A percentile compares a stretch with the other conserved stretches of the same genome.
These are phyloP conservation scores for Teratosphaeria zuluensis DNA, from an alignment of 2,329 filamentous ascomycete genomes.

Conservation along the genomic window DNA sequence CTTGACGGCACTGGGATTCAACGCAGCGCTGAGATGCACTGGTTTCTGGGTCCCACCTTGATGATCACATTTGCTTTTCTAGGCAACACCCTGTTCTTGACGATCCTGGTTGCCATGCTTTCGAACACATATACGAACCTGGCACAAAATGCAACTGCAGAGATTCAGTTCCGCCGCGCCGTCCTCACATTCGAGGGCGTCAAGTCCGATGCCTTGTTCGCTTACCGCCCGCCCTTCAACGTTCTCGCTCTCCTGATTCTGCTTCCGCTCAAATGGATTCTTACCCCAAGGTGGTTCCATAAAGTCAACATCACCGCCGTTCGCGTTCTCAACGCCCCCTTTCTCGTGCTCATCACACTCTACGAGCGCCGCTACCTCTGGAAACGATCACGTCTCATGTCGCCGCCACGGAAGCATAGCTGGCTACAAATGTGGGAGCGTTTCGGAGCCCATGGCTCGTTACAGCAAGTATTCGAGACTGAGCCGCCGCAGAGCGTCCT, in stretches of 20 bases:
- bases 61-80: slow-evolving; percentile 81
- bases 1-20: slow-evolving; percentile 58
- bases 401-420: slow-evolving; percentile 30
- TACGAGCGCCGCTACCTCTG: slow-evolving; percentile 63
- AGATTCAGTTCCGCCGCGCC: slow-evolving; percentile 72
- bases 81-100: slow-evolving; percentile 81
- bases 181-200: slow-evolving; percentile 79
- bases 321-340: slow-evolving; percentile 62
- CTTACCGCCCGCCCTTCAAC: slow-evolving; percentile 76
- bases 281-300: slow-evolving; percentile 78
- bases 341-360: slow-evolving; percentile 60
- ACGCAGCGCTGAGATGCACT: slow-evolving; percentile 60
- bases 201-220: slow-evolving; percentile 74
- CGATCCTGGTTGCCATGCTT: slow-evolving; percentile 77
- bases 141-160: slow-evolving; percentile 65
- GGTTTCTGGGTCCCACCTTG: slow-evolving; percentile 64
- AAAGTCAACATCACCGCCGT: slow-evolving; percentile 76
- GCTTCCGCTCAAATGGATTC: slow-evolving; percentile 66
- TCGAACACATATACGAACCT: slow-evolving; percentile 76
- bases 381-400: slow-evolving; percentile 31
- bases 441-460: slow-evolving; percentile 61
- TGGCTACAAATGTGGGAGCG: slow-evolving; percentile 53
- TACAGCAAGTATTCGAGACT: slow-evolving; percentile 63
- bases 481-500: slow-evolving; percentile 51
- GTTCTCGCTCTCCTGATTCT: slow-evolving; percentile 65